Evolutionary conservation across 148 eudicot genomes (phyloP).

Genomic region (Cornus kousa): DNA sequence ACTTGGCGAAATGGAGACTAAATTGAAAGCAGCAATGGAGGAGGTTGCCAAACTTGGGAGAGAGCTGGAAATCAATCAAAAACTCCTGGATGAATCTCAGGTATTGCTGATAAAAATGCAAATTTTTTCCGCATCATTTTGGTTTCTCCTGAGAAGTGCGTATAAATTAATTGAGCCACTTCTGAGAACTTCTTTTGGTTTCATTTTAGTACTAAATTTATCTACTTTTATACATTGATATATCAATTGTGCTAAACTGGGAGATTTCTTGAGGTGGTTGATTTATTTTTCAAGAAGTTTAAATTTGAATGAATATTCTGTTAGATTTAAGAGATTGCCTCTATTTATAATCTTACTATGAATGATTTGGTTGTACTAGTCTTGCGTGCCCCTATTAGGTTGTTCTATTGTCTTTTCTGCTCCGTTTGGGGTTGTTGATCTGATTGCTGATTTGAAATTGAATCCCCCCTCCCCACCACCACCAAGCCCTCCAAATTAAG

Average conservation of each 20-base stretch:
- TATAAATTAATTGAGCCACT: neutral
- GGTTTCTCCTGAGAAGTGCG: neutral
- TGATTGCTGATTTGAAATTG: too few relatives aligned
- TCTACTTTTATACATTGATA: neutral
- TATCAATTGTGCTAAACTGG: neutral
- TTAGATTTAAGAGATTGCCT: too few relatives aligned
- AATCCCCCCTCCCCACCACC: too few relatives aligned
- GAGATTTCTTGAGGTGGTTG: neutral
- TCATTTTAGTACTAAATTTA: neutral
- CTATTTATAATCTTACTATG: too few relatives aligned
- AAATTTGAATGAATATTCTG: neutral
- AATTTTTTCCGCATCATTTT: neutral
- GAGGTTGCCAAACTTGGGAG: slow-evolving; percentile 64
- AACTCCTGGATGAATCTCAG: slow-evolving; percentile 96
- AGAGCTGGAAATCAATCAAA: slow-evolving; percentile 71
- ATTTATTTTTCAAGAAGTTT: neutral
- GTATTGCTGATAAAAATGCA: slow-evolving; percentile 31
- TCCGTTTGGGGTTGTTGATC: too few relatives aligned
- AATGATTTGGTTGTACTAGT: too few relatives aligned
- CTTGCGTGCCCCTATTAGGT: too few relatives aligned
- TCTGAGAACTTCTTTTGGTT: neutral
- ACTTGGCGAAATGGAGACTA: slow-evolving; percentile 51
- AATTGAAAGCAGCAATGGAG: slow-evolving; percentile 48
- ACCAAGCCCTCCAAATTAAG: too few relatives aligned
- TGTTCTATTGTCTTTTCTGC: neutral